A percentile compares a stretch with the other conserved stretches of the same genome.
These are phyloP conservation scores for Podosphaera xanthii DNA, from an alignment of 2,329 filamentous ascomycete species.

Conservation along the genomic window DNA sequence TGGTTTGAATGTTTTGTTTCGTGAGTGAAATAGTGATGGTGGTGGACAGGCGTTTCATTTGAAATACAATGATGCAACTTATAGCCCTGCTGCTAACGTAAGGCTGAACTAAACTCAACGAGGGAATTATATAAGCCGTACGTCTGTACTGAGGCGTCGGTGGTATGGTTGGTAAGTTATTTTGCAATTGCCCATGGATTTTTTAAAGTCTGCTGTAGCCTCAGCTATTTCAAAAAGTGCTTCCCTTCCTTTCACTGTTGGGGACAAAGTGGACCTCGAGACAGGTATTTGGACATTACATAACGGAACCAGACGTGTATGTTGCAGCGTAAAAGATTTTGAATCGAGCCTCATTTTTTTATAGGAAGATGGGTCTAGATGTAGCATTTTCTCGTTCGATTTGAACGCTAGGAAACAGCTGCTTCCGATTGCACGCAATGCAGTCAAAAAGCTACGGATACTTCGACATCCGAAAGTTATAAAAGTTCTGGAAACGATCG, in stretches of 20 bases:
- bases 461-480: slow-evolving; percentile 86
- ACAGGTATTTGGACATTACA: slow-evolving; percentile 92
- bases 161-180: too few relatives aligned
- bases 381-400: slow-evolving; percentile 95
- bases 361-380: slow-evolving; percentile 81
- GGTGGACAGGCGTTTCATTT: too few relatives aligned
- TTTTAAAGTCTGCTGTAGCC: slow-evolving; percentile 89
- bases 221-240: slow-evolving; percentile 91
- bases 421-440: slow-evolving; percentile 75
- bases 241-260: slow-evolving; percentile 78
- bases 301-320: slow-evolving; percentile 75
- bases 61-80: too few relatives aligned
- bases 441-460: slow-evolving; percentile 78
- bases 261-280: slow-evolving; percentile 77
- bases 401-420: slow-evolving; percentile 56
- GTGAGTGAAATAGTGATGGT: too few relatives aligned
- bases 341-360: slow-evolving; percentile 5
- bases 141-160: too few relatives aligned
- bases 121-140: too few relatives aligned
- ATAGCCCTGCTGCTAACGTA: too few relatives aligned
- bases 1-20: too few relatives aligned
- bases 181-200: slow-evolving; percentile 45
- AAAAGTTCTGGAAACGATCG: slow-evolving; percentile 80
- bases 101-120: too few relatives aligned
- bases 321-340: slow-evolving; percentile 1